These are phyloP conservation scores for Paulownia fortunei DNA, from an alignment of 257 asterid genomes.

Conservation along the genomic window DNA sequence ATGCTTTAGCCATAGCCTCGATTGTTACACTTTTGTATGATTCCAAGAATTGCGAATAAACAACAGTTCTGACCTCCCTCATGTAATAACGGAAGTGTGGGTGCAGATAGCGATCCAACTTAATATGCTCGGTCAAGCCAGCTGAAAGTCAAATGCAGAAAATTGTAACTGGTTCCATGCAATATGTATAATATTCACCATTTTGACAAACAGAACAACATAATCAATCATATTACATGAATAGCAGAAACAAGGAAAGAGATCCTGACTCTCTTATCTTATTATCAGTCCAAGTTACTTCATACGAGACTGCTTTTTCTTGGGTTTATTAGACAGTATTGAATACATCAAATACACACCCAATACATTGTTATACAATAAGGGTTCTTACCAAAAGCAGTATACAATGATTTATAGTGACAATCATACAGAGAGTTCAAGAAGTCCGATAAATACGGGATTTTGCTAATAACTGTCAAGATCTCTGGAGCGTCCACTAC, in stretches of 20 bases:
- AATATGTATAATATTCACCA: neutral
- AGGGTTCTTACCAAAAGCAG: slow-evolving; percentile 74
- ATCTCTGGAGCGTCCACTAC: slow-evolving; percentile 98
- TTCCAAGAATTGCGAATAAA: slow-evolving; percentile 88
- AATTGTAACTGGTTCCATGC: slow-evolving; percentile 14
- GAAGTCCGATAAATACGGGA: slow-evolving; percentile 74
- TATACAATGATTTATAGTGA: slow-evolving; percentile 79
- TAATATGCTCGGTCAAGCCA: slow-evolving; percentile 77
- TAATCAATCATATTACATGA: neutral
- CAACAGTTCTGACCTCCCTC: slow-evolving; percentile 83
- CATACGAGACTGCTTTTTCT: neutral
- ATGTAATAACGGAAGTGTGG: slow-evolving; percentile 83
- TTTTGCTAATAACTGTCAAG: slow-evolving; percentile 82
- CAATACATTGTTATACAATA: neutral
- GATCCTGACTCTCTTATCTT: neutral
- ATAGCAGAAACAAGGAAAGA: slow-evolving; percentile 21
- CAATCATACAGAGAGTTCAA: slow-evolving; percentile 83
- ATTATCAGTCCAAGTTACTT: neutral
- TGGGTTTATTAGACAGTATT: neutral
- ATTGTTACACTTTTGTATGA: slow-evolving; percentile 85
- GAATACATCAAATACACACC: neutral
- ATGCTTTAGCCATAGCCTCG: slow-evolving; percentile 89
- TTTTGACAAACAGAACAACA: neutral
- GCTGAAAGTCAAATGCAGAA: slow-evolving; percentile 48
- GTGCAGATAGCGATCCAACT: slow-evolving; percentile 77